These are phyloP conservation scores for Sarocladiaceae sp. DNA, from an alignment of 2,329 filamentous ascomycete genomes.

Conservation along the genomic window DNA sequence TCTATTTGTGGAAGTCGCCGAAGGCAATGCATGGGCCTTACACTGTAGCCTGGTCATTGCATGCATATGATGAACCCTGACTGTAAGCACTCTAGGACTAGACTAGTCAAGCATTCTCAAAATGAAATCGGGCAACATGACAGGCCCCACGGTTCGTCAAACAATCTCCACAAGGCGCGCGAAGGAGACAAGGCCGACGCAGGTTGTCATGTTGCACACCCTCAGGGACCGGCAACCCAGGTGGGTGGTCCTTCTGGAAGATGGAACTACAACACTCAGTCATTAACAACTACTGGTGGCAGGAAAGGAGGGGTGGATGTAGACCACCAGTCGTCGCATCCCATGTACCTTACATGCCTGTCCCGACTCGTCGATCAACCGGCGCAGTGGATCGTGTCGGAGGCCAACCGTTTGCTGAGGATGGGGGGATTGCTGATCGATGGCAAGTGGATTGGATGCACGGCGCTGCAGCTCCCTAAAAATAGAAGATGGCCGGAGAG, in stretches of 20 bases:
- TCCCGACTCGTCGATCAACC: neutral
- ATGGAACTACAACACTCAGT: too few species aligned
- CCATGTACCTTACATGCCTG: neutral
- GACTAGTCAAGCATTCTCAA: neutral
- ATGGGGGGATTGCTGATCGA: too few species aligned
- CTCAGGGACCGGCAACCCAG: neutral
- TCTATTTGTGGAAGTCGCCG: neutral
- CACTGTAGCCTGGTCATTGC: too few species aligned
- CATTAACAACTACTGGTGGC: too few species aligned
- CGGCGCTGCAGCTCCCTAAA: too few species aligned
- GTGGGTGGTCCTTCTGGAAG: conserved; percentile 3
- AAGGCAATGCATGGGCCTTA: neutral
- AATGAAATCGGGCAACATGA: neutral
- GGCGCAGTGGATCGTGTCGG: neutral
- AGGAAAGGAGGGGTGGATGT: too few species aligned
- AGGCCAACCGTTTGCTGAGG: neutral
- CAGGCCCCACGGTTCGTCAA: conserved; percentile 3
- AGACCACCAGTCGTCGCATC: too few species aligned
- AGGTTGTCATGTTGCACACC: neutral
- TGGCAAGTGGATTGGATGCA: too few species aligned
- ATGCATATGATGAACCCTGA: too few species aligned
- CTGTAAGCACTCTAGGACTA: too few species aligned
- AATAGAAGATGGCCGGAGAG: neutral
- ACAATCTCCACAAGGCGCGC: neutral
- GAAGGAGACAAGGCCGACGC: neutral